Base-by-base conservation (phyloP, 1,139 yeast genomes). In the Geotrichum citri-aurantii region DNA sequence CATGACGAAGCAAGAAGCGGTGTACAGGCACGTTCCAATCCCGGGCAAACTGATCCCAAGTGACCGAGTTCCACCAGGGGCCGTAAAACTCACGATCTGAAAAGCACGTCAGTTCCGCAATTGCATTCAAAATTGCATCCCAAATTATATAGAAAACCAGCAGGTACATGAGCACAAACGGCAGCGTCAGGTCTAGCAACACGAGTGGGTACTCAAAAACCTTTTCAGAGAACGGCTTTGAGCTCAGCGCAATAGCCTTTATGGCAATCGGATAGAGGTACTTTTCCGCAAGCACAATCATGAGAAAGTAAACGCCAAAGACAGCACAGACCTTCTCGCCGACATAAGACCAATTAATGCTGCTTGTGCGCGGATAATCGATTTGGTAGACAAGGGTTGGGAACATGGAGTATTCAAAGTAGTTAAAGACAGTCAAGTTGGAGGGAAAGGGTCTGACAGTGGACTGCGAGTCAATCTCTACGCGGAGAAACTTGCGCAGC, bases 1-100 rank as follows among this genome's bases (percentile, higher is more conserved):
- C 99, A 69, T 95, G 99, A 64, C 98, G 81, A 51, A 91, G 76
- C 61, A 93, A 76, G 68, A 93, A 93, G 65, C 85, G 82, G 71
- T 93, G 97, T n/a, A 95, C 98, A 0, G 98, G 97, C 10, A 83
- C 81, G 70, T 93, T 93, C 99, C 99, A 95, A 64, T 88, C 84
- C 64, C 97, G 81, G 10, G 97, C 88, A 74, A 88, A 93, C 70
- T 91, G 93, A 59, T 88, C 91, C 97, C 97, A 93, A 54, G 91
- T 86, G 31, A 88, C 84, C 65, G 95, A 88, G 65, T 93, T 89
- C 99, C 98, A 93, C 99, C 99, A 93, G 50, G 91, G 89, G 2
- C 96, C 95, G 68, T 93, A 93, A 71, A 93, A 93, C 65, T 87
- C 88, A 50, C 99, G 81, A 70, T 93, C 98, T 1, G 92, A 97